Conservation (phyloP, 2,329 filamentous ascomycete species). For the Paecilomyces formosus region DNA sequence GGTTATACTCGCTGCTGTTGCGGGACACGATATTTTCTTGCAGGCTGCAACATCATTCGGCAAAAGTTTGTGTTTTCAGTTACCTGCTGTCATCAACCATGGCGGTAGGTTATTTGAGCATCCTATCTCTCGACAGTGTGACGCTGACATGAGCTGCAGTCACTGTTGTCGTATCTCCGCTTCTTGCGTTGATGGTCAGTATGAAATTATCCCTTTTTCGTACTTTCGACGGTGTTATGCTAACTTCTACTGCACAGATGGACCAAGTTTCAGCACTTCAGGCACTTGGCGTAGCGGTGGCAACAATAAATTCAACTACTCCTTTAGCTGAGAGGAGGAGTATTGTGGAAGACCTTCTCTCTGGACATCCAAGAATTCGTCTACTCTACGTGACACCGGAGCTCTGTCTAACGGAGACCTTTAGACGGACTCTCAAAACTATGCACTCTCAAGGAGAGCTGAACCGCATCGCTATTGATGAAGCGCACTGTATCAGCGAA, state of each 20-base stretch:
- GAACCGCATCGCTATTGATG: constrained; percentile 82
- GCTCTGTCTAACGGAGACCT: constrained; percentile 68
- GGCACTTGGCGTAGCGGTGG: constrained; percentile 67
- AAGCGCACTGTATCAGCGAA: constrained; percentile 95
- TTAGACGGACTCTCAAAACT: constrained; percentile 64
- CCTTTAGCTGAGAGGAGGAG: constrained; percentile 54
- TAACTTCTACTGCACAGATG: constrained; percentile 47
- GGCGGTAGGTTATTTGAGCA: constrained; percentile 61
- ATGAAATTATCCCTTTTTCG: not conserved
- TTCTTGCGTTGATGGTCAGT: constrained; percentile 78
- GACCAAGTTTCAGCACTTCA: constrained; percentile 83
- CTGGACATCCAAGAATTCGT: constrained; percentile 74
- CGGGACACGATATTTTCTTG: constrained; percentile 83
- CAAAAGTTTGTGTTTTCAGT: constrained; percentile 87
- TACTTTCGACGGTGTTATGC: not conserved
- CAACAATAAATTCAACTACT: constrained; percentile 81
- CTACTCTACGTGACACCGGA: constrained; percentile 93
- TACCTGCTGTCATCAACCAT: constrained; percentile 79
- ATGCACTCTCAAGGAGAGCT: constrained; percentile 77
- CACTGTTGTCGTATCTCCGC: constrained; percentile 81
- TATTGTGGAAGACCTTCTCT: constrained; percentile 75
- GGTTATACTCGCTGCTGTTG: constrained; percentile 73
- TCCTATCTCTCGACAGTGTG: not conserved
- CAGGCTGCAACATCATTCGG: constrained; percentile 73
- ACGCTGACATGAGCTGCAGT: constrained; percentile 44